Evolutionary conservation across 192 early-diverging fungal genomes (phyloP), one percentile per base, ranked within the genome.

Genomic region (Entomortierella parvispora): DNA sequence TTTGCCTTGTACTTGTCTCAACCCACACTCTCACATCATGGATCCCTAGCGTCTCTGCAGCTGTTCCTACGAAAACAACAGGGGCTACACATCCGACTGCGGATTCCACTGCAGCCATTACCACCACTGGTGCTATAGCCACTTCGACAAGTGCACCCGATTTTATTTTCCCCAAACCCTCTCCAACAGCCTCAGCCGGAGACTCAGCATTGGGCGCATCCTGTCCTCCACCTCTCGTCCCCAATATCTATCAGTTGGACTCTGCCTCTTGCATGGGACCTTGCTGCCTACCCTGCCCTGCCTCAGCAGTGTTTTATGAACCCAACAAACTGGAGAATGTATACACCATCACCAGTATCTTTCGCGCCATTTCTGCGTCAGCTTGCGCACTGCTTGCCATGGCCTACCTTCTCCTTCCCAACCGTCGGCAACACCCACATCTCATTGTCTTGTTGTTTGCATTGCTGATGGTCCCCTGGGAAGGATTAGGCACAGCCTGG

Each of bases 261-360:
- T 66, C 71, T 10, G 17, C 37, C 15, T 25, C 63, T 0, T 75
- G 71, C 26, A 46, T 43, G 20, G 71, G 63, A 0, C 22, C 20
- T 3, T 75, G 71, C n/a, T 75, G 71, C n/a, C 22, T 75, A 0
- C 63, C 71, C 4, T 75, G 71, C 25, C 71, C 71, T 0, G 71
- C 63, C n/a, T 55, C 56, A 4, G 14, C 50, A 7, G 40, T 66
- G 1, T 75, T 75, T 31, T 75, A 75, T 33, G 58, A 45, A 34
- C 71, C 71, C 9, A 3, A 46, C 28, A 45, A 60, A 40, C 23
- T 75, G 22, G 51, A 65, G 26, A 45, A 33, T 2, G 46, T 75
- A 4, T 66, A 75, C 8, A 66, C 63, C 10, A 26, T 66, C 31
- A 61, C 63, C 0, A 66, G 71, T 33, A 42, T 60, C 29, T 4